These are phyloP conservation scores for Penicillium sclerotigenum DNA, from an alignment of 2,329 filamentous ascomycete genomes.

Conservation along the genomic window DNA sequence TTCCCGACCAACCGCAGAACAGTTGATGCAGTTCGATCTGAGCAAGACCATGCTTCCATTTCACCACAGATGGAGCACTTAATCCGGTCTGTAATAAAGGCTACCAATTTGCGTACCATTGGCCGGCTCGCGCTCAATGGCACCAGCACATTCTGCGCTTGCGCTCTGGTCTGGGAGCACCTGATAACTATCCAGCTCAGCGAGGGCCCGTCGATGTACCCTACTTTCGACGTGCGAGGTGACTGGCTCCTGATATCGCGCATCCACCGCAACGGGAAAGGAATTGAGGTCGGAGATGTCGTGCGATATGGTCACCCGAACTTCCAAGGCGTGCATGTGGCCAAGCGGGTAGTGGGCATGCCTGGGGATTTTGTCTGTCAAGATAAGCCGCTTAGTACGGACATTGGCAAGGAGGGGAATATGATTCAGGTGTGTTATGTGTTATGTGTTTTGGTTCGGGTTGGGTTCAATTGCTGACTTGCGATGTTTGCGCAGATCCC, in stretches of 20 bases:
- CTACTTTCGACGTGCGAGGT: slow-evolving; percentile 67
- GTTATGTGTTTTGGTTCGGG: background rate
- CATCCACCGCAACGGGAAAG: slow-evolving; percentile 65
- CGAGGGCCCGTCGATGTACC: slow-evolving; percentile 81
- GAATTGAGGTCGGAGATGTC: slow-evolving; percentile 73
- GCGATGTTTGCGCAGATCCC: slow-evolving; percentile 61
- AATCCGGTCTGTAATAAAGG: slow-evolving; percentile 28
- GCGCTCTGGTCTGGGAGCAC: slow-evolving; percentile 52
- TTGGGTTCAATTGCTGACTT: slow-evolving; percentile 1
- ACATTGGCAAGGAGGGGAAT: slow-evolving; percentile 32
- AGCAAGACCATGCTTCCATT: slow-evolving; percentile 3
- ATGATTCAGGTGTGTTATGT: slow-evolving; percentile 51
- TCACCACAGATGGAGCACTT: slow-evolving; percentile 27
- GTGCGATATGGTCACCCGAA: slow-evolving; percentile 75
- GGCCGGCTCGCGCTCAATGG: slow-evolving; percentile 32
- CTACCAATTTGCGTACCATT: slow-evolving; percentile 21
- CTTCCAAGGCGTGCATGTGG: slow-evolving; percentile 57
- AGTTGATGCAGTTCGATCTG: slow-evolving; percentile 4
- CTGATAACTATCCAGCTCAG: slow-evolving; percentile 59
- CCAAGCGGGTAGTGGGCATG: slow-evolving; percentile 78
- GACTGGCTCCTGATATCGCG: slow-evolving; percentile 69
- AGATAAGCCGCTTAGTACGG: slow-evolving; percentile 38
- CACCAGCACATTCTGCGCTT: slow-evolving; percentile 36
- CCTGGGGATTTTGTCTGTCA: slow-evolving; percentile 57
- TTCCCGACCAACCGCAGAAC: slow-evolving; percentile 3